Evolutionary conservation across 2,329 filamentous ascomycete genomes (phyloP).

Genomic region (Phyllosticta citrichinensis): DNA sequence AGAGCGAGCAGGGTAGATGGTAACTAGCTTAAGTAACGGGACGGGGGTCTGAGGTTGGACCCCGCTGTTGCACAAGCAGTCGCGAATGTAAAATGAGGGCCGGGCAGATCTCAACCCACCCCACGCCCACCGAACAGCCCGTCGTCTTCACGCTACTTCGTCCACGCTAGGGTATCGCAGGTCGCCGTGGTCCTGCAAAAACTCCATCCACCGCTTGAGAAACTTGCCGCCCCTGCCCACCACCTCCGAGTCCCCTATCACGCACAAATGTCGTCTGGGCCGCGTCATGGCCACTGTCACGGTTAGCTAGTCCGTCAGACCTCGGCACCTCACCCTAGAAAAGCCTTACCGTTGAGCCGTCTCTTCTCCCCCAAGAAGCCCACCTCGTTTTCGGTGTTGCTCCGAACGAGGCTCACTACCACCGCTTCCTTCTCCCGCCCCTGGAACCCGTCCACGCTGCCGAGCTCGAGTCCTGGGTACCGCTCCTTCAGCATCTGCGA

Average conservation of each 20-base stretch:
- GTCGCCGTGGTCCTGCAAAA: conserved; percentile 81
- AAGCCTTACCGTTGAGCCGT: conserved; percentile 69
- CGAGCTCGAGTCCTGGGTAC: conserved; percentile 82
- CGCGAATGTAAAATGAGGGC: neutral
- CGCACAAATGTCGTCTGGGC: conserved; percentile 77
- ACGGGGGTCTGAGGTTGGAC: neutral
- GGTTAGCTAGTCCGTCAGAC: conserved; percentile 1
- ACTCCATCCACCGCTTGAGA: conserved; percentile 83
- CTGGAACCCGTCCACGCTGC: conserved; percentile 94
- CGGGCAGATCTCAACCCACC: no score
- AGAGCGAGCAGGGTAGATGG: neutral
- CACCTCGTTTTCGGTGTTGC: conserved; percentile 77
- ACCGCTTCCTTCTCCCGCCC: conserved; percentile 95
- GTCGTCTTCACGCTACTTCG: conserved; percentile 20
- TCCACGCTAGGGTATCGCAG: conserved; percentile 71
- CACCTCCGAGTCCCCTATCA: conserved; percentile 91
- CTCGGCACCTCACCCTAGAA: neutral
- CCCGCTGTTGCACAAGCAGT: neutral
- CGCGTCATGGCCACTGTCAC: conserved; percentile 85
- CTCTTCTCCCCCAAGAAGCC: conserved; percentile 90
- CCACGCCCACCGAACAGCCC: neutral
- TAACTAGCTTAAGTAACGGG: neutral
- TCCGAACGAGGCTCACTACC: conserved; percentile 85
- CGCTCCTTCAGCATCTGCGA: conserved; percentile 66
- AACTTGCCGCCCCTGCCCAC: conserved; percentile 74